Evolutionary conservation across 139 green algal genomes (phyloP).

Genomic region (Chlamydomonas sp.): DNA sequence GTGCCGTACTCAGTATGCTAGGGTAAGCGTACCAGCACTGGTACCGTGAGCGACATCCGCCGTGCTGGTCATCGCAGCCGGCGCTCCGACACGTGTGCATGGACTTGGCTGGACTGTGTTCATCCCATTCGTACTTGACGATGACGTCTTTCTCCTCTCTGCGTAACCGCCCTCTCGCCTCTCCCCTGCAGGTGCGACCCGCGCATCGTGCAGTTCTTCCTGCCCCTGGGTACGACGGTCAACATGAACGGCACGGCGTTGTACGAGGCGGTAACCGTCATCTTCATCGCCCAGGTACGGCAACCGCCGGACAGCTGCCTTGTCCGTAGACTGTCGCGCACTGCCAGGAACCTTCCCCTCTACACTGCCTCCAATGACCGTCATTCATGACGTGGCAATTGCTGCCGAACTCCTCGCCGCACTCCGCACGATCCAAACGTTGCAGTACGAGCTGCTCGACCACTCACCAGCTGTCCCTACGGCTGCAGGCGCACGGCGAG

Average conservation of each 20-base stretch:
- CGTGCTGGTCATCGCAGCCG: too few relatives aligned
- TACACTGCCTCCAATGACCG: not conserved
- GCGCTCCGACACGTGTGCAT: too few relatives aligned
- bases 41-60: too few relatives aligned
- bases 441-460: too few relatives aligned
- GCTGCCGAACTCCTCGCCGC: not conserved
- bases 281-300: slow-evolving; percentile 36
- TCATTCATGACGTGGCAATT: not conserved
- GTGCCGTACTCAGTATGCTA: too few relatives aligned
- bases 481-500: slow-evolving; percentile 22
- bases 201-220: slow-evolving; percentile 40
- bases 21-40: too few relatives aligned
- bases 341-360: not conserved
- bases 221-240: slow-evolving; percentile 29
- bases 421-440: too few relatives aligned
- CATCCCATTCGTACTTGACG: too few relatives aligned
- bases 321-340: not conserved
- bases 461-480: too few relatives aligned
- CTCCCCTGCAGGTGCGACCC: not conserved
- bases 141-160: too few relatives aligned
- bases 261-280: slow-evolving; percentile 39
- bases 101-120: too few relatives aligned
- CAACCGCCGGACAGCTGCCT: not conserved
- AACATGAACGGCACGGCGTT: slow-evolving; percentile 45
- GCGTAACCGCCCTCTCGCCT: too few relatives aligned